Evolutionary conservation across 805 yeast genomes (phyloP).

Genomic region (Lipomyces lipofer): DNA sequence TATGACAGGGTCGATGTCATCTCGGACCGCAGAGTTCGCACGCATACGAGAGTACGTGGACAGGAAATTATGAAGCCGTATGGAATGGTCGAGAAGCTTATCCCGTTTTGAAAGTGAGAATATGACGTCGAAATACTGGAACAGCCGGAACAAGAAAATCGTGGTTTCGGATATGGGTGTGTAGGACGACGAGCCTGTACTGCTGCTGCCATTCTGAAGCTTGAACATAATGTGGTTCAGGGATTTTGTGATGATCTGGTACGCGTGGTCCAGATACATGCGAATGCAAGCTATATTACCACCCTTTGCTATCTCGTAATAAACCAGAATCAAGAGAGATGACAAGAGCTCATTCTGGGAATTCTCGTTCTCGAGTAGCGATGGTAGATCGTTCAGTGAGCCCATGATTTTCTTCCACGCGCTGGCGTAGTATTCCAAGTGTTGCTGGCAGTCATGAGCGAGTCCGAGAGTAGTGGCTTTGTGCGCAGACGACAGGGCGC

Average conservation of each 20-base stretch:
- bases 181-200: slow-evolving; percentile 16
- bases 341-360: slow-evolving; percentile 23
- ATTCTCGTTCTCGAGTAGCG: slow-evolving; percentile 25
- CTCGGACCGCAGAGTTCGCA: background rate
- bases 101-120: slow-evolving; percentile 24
- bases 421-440: slow-evolving; percentile 21
- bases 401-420: slow-evolving; percentile 24
- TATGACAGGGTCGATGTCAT: slow-evolving; percentile 26
- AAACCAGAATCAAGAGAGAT: slow-evolving; percentile 26
- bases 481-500: slow-evolving; percentile 30
- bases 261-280: slow-evolving; percentile 29
- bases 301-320: slow-evolving; percentile 30
- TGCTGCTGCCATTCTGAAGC: slow-evolving; percentile 11
- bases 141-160: slow-evolving; percentile 24
- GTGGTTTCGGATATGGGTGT: slow-evolving; percentile 11
- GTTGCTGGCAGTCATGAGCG: slow-evolving; percentile 11
- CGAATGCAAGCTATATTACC: slow-evolving; percentile 23
- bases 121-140: slow-evolving; percentile 31
- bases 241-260: slow-evolving; percentile 25
- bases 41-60: slow-evolving; percentile 22
- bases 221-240: slow-evolving; percentile 21
- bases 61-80: slow-evolving; percentile 26
- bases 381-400: slow-evolving; percentile 15
- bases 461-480: slow-evolving; percentile 16
- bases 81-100: slow-evolving; percentile 19